These are phyloP conservation scores for Wickerhamomyces chambardii DNA, from an alignment of 805 yeast species.

Conservation along the genomic window DNA sequence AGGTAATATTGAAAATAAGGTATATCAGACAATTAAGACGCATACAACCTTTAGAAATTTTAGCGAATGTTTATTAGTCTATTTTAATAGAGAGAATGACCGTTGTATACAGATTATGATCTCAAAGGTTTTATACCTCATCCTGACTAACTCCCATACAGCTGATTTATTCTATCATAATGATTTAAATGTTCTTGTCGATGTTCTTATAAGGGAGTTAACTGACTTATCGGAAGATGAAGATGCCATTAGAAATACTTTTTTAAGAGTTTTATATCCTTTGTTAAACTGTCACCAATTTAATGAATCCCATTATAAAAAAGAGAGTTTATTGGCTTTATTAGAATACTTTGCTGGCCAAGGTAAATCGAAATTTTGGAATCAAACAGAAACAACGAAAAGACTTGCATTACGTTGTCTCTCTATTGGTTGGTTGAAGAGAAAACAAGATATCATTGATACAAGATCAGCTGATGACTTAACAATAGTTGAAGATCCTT, in stretches of 20 bases:
- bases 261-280: conserved; percentile 67
- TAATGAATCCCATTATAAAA: conserved; percentile 46
- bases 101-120: conserved; percentile 67
- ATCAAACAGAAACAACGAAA: conserved; percentile 27
- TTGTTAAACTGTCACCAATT: conserved; percentile 60
- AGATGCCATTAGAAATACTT: conserved; percentile 55
- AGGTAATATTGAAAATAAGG: conserved; percentile 31
- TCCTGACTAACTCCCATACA: conserved; percentile 54
- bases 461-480: too few species aligned
- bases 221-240: conserved; percentile 55
- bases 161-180: conserved; percentile 69
- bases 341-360: conserved; percentile 35
- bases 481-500: conserved; percentile 14
- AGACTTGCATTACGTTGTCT: conserved; percentile 26
- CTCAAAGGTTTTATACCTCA: conserved; percentile 65
- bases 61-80: conserved; percentile 61
- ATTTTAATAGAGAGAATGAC: conserved; percentile 72
- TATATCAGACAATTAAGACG: conserved; percentile 43
- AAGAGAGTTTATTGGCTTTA: conserved; percentile 39
- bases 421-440: conserved; percentile 21
- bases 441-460: too few species aligned
- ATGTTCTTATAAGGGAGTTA: conserved; percentile 74
- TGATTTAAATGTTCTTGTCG: conserved; percentile 77
- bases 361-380: conserved; percentile 22
- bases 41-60: conserved; percentile 40